Evolutionary conservation across 345 rosid genomes (phyloP).

Genomic region (Citrus unshiu): DNA sequence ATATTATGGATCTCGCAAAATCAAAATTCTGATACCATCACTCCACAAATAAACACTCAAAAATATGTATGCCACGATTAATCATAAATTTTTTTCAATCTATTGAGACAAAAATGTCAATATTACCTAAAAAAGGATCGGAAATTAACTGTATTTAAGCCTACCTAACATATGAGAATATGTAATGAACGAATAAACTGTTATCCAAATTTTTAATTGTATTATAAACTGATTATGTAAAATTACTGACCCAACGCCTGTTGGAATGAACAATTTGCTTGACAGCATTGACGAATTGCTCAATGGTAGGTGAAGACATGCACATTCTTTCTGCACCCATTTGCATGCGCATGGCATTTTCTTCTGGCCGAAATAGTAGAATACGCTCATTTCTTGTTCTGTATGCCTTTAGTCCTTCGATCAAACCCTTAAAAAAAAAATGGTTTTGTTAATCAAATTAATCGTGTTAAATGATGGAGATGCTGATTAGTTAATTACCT

Average conservation of each 20-base stretch:
- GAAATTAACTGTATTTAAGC: no score
- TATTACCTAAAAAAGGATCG: not conserved
- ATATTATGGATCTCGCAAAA: no score
- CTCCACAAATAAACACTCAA: not conserved
- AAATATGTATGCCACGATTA: not conserved
- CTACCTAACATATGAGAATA: not conserved
- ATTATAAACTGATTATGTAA: no score
- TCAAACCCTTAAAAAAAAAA: slow-evolving; percentile 22
- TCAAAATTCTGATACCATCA: not conserved
- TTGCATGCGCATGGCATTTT: slow-evolving; percentile 40
- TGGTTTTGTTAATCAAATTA: not conserved
- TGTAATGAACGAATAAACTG: not conserved
- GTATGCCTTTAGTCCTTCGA: slow-evolving; percentile 36
- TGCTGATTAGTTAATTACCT: slow-evolving; percentile 17
- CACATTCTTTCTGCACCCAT: slow-evolving; percentile 55
- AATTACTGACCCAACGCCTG: slow-evolving; percentile 24
- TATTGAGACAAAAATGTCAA: not conserved
- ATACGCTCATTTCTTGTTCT: slow-evolving; percentile 21
- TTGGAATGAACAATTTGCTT: slow-evolving; percentile 52
- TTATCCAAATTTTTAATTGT: not conserved
- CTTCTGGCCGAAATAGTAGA: slow-evolving; percentile 33
- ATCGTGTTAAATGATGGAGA: not conserved
- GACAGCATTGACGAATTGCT: slow-evolving; percentile 57
- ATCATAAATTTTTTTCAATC: no score
- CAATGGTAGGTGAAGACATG: slow-evolving; percentile 51